A percentile compares a stretch with the other conserved stretches of the same genome.
Evolutionary conservation across 345 rosid genomes (phyloP).

Genomic region (Syzygium oleosum): DNA sequence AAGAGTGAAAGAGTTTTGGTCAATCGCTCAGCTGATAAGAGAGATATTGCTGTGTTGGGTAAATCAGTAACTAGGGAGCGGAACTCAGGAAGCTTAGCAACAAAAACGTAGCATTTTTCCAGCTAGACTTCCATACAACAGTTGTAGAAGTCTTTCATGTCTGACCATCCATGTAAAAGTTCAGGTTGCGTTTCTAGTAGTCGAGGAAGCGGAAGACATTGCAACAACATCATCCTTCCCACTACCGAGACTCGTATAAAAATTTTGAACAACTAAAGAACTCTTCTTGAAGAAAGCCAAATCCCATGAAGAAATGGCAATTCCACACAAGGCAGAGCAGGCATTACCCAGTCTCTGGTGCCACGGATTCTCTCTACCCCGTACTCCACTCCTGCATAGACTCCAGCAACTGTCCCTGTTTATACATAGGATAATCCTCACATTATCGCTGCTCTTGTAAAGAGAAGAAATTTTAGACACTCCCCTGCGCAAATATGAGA

Average conservation of each 20-base stretch:
- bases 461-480: neutral
- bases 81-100: neutral
- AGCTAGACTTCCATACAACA: neutral
- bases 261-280: neutral
- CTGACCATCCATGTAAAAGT: neutral
- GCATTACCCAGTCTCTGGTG: slow-evolving; percentile 56
- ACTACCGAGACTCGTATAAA: neutral
- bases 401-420: slow-evolving; percentile 63
- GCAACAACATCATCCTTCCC: neutral
- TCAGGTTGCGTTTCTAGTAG: neutral
- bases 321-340: neutral
- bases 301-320: neutral
- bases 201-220: neutral
- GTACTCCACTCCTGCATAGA: slow-evolving; percentile 66
- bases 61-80: neutral
- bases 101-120: neutral
- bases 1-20: neutral
- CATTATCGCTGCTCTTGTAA: neutral
- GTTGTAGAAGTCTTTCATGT: neutral
- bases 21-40: neutral
- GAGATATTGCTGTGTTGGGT: neutral
- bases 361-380: slow-evolving; percentile 72
- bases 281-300: neutral
- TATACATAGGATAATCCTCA: neutral
- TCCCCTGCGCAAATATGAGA: neutral